These are phyloP conservation scores for Salmacisia buchloeana DNA, from an alignment of 1,284 basidiomycete species.

Conservation along the genomic window DNA sequence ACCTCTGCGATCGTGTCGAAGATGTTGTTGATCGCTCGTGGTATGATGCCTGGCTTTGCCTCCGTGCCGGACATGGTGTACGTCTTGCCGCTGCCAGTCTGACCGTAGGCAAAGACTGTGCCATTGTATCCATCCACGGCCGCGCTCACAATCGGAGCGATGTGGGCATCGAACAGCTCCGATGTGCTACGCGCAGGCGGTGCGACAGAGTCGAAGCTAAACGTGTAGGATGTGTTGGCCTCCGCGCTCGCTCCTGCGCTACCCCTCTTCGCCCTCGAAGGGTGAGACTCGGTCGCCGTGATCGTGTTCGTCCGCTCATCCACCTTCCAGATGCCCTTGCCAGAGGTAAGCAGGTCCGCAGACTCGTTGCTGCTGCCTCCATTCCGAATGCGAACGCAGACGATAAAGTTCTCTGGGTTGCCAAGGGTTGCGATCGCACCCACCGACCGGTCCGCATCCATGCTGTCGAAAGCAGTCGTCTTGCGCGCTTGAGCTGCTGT, in stretches of 20 bases:
- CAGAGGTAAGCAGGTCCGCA: neutral
- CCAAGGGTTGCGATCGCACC: neutral
- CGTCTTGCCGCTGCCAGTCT: constrained; percentile 63
- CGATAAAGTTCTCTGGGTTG: constrained; percentile 39
- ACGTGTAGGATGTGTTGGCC: constrained; percentile 32
- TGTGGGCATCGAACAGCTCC: constrained; percentile 53
- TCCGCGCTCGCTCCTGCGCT: constrained; percentile 21
- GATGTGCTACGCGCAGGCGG: constrained; percentile 23
- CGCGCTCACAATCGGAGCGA: constrained; percentile 58
- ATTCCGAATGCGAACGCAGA: constrained; percentile 44
- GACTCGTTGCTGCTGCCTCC: constrained; percentile 2
- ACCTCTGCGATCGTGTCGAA: constrained; percentile 55
- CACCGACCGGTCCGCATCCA: neutral
- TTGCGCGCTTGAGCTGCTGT: neutral
- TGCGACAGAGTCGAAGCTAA: constrained; percentile 44
- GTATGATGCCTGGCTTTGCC: constrained; percentile 86
- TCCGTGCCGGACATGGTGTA: constrained; percentile 78
- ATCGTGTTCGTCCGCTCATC: constrained; percentile 29
- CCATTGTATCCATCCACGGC: constrained; percentile 96
- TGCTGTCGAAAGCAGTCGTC: neutral
- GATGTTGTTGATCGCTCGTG: constrained; percentile 68
- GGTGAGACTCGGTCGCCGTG: constrained; percentile 43
- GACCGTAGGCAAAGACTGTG: constrained; percentile 90
- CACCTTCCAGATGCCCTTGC: constrained; percentile 29
- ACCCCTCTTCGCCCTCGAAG: constrained; percentile 40